Evolutionary conservation across 1,139 yeast species (phyloP).

Genomic region (Candida neerlandica): DNA sequence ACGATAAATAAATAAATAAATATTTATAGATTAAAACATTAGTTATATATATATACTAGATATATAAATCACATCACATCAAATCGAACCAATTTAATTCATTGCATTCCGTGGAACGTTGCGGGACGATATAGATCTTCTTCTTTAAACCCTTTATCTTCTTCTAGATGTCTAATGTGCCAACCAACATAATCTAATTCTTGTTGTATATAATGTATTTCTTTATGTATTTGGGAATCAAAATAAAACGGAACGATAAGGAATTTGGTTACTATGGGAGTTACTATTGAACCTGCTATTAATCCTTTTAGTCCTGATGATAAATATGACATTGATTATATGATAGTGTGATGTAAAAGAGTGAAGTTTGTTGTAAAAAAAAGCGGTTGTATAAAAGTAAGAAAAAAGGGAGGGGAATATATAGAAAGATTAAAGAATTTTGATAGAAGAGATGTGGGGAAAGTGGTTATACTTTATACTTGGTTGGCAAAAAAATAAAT

Average conservation of each 20-base stretch:
- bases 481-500: background rate
- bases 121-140: slow-evolving; percentile 37
- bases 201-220: slow-evolving; percentile 35
- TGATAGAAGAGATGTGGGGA: background rate
- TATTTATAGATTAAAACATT: background rate
- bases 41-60: background rate
- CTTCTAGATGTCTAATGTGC: slow-evolving; percentile 39
- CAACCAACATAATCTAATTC: slow-evolving; percentile 42
- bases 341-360: background rate
- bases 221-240: slow-evolving; percentile 27
- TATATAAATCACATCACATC: too few relatives aligned
- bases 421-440: background rate
- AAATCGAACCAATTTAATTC: too few relatives aligned
- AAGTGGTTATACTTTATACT: background rate
- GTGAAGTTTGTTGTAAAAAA: background rate
- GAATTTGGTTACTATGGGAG: slow-evolving; percentile 33
- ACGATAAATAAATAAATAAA: background rate
- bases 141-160: slow-evolving; percentile 29
- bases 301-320: slow-evolving; percentile 24
- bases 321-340: slow-evolving; percentile 14
- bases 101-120: slow-evolving; percentile 20
- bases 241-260: slow-evolving; percentile 28
- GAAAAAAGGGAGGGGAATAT: background rate
- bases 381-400: background rate
- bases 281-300: slow-evolving; percentile 31